Evolutionary conservation across 2,329 filamentous ascomycete species (phyloP), one percentile per base, ranked within the genome.

Genomic region (Aspergillus texensis): DNA sequence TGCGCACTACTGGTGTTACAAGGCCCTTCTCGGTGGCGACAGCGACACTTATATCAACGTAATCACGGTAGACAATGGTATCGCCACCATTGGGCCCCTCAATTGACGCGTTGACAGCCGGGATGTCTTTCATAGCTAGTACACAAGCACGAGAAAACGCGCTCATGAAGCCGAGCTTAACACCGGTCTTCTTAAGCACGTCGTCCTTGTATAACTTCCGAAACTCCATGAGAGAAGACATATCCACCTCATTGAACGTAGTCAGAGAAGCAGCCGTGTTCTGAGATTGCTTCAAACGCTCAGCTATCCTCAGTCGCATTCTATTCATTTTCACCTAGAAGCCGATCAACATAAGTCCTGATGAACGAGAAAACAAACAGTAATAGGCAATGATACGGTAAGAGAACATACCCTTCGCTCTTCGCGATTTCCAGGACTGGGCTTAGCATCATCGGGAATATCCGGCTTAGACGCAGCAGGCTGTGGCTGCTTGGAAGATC

Each of bases 151-250:
- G 91, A 4, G 94, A 92, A 81, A 99, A 99, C 61, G 94, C 94
- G 78, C 93, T 95, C 94, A 99, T 98, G 84, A 98, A 99, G n/a
- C 95, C 95, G 60, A 99, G 90, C 85, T 98, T 99, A 63, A 98
- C 91, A 52, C 94, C 94, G 11, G 92, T 95, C 85, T 94, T 96
- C 86, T 98, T 97, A 62, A 98, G 84, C 26, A 97, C 84, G 64
- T 97, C 94, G 64, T 98, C 94, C 85, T 98, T 98, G 87, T 98
- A 98, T 54, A 93, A 85, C 80, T 96, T 97, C 72, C 95, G 91
- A 84, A 99, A 94, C 67, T 97, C 93, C 91, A 98, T 97, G 57
- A 99, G 85, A 26, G 91, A 92, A 36, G 94, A 96, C 95, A 99
- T 99, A 79, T 99, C 95, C 65, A 99, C 95, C 81, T 98, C 94